Base-by-base conservation (phyloP, 1,284 basidiomycete species). In the Microbotryum scabiosae region DNA sequence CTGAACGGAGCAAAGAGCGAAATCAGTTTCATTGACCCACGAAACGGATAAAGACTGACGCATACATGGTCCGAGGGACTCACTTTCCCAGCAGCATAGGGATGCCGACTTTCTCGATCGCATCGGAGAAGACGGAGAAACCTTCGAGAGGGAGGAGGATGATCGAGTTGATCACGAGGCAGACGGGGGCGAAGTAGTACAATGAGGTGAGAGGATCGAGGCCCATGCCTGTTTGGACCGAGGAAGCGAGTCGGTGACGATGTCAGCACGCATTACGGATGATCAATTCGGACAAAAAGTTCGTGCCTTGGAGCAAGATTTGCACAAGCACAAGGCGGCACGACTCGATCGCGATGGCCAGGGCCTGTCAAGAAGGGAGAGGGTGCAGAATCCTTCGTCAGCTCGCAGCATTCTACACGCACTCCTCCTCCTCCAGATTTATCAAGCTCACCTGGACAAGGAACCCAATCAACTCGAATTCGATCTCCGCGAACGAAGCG, bases 261-360 rank as follows among this genome's bases (percentile, higher is more conserved):
- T 10, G 16, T 41, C 36, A 41, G 36, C 36, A 41, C 14, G 5
- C 14, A 41, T 41, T 12, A 41, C 36, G 36, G 14, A 3, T 10
- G 5, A 41, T 41, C 28, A 56, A 59, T 53, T 56, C 62, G 43
- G 64, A 56, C 90, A 80, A 97, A 94, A 75, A 96, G 80, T 12
- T 18, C 10, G 16, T 12, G 54, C 92, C 92, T 75, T 97, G 93
- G 3, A 97, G 81, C 48, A 97, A 83, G 60, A 94, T 85, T 75
- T 97, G 88, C 67, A 97, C 96, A 87, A 97, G 92, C 50, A 97
- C 91, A 21, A 97, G 82, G 54, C 93, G 85, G 41, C 87, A 88
- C 2, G 88, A 85, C 76, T 93, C 90, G 69, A 93, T 92, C 81
- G 84, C 73, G 54, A 69, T 70, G 41, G 60, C 70, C 50, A 71